Evolutionary conservation across 768 basidiomycete genomes (phyloP).

Genomic region (Lentinula aciculospora): DNA sequence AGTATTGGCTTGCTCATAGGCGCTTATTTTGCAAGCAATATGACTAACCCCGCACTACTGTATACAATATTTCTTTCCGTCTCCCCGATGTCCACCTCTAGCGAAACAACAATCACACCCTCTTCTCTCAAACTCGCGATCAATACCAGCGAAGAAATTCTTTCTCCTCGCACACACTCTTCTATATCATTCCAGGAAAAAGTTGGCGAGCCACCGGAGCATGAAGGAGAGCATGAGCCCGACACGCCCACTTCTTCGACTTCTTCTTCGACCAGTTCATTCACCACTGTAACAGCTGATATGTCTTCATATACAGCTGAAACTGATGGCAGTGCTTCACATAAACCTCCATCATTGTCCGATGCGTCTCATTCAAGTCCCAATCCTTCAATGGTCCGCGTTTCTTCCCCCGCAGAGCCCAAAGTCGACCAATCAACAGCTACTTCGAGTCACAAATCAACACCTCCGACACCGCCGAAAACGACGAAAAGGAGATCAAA

Average conservation of each 20-base stretch:
- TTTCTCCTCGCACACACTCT: neutral
- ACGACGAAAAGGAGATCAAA: neutral
- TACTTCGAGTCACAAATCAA: neutral
- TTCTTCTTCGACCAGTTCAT: constrained; percentile 12
- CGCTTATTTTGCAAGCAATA: neutral
- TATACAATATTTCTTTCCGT: neutral
- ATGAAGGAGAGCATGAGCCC: constrained; percentile 4
- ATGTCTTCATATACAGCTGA: neutral
- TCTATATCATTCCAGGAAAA: neutral
- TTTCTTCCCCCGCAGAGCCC: constrained; percentile 12
- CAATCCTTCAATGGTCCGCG: constrained; percentile 13
- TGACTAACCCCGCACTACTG: neutral
- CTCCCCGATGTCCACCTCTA: neutral
- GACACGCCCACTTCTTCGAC: constrained; percentile 2
- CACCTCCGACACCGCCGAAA: neutral
- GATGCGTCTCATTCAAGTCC: neutral
- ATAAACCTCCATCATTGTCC: neutral
- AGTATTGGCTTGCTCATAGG: too few species aligned
- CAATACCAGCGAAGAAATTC: neutral
- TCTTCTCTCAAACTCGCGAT: neutral
- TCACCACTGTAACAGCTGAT: constrained; percentile 9
- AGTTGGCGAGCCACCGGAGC: neutral
- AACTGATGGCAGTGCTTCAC: neutral
- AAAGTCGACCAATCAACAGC: neutral
- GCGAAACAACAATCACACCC: neutral